These are phyloP conservation scores for Gamarada debralockiae DNA, from an alignment of 495 filamentous ascomycete genomes.

Conservation along the genomic window DNA sequence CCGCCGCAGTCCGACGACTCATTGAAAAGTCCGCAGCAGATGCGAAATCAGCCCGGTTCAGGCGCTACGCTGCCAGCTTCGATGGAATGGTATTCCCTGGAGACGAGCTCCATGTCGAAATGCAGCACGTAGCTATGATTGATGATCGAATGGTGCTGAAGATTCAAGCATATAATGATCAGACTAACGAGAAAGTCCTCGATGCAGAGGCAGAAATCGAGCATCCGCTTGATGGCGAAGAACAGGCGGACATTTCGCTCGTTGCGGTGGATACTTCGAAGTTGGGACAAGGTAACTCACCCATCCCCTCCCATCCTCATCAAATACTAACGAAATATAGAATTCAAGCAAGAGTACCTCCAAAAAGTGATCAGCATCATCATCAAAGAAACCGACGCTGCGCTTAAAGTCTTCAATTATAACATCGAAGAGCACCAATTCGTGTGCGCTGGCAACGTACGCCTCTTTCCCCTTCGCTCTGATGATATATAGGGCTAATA, in stretches of 20 bases:
- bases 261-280: constrained; percentile 35
- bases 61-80: neutral
- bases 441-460: constrained; percentile 41
- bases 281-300: neutral
- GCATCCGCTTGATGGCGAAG: constrained; percentile 20
- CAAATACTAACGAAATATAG: neutral
- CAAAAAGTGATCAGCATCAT: neutral
- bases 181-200: neutral
- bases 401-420: constrained; percentile 35
- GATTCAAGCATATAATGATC: neutral
- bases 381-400: neutral
- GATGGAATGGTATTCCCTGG: neutral
- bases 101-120: neutral
- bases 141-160: neutral
- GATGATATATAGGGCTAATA: too few relatives aligned
- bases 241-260: constrained; percentile 33
- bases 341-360: neutral
- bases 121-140: neutral
- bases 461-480: too few relatives aligned
- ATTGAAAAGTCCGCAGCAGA: neutral
- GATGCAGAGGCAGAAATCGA: neutral
- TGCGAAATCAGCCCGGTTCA: neutral
- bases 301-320: neutral
- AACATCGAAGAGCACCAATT: constrained; percentile 38
- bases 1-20: constrained; percentile 3